Base-by-base conservation (phyloP, 164 flowering plant species). In the Taxillus chinensis region DNA sequence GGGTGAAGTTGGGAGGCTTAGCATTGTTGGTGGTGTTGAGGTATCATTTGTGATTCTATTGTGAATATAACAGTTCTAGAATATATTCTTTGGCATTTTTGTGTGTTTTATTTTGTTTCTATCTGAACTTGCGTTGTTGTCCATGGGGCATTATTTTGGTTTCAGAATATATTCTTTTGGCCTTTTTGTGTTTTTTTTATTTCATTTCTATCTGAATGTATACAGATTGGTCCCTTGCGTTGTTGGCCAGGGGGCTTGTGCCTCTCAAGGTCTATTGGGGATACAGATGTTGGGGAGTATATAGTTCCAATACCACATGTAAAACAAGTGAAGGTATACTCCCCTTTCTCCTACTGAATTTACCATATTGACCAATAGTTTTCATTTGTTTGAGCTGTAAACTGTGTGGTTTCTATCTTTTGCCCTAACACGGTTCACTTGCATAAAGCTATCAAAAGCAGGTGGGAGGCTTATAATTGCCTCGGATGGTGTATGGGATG, bases 181-280 rank as follows among this genome's bases (percentile, higher is more conserved):
- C 57, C 27, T 15, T 45, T 41, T 41, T 49, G 10, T 63, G 5
- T 27, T 52, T 41, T 42, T 12, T 65, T 3, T 56, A 38, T 40
- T 8, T 54, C 11, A 0, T 49, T 37, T 54, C 12, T 48, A 48
- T 42, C 39, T 58, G 64, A 6, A 55, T 39, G n/a, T 45, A 48
- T 65, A 52, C 77, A 87, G 97, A 73, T 86, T 65, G 97, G 97
- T 54, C 97, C 95, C 10, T 86, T 88, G 12, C 86, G 95, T 37
- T 90, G 95, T 68, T 90, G 97, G 97, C 97, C 97, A 0, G 95
- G 97, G 13, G 97, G 95, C 37, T 82, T 90, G 71, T 90, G 97
- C 77, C 91, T 90, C 70, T 90, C 97, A 17, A 75, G 97, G 69
- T 90, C 95, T 7, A 90, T 90, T 56, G 95, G 95, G 39, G 92